A percentile compares a stretch with the other conserved stretches of the same genome.
phyloP scores from a whole-genome alignment of 768 basidiomycete genomes.

The Suillus paluster region DNA sequence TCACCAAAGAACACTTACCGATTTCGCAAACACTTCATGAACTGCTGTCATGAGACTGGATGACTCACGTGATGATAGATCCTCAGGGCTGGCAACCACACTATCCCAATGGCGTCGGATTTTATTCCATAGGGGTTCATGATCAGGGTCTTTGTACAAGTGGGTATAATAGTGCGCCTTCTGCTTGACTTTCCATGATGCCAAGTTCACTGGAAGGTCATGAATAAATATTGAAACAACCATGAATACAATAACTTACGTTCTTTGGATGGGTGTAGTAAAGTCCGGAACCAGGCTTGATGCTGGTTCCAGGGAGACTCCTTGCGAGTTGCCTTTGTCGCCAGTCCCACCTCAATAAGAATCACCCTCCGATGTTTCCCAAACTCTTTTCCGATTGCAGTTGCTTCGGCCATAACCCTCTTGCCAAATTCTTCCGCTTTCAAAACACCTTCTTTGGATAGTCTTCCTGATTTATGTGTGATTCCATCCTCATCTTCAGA shows the following conservation, averaged over 20 bases:
- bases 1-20: neutral
- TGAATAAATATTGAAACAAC: neutral
- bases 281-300: constrained; percentile 8
- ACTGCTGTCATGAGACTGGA: constrained; percentile 1
- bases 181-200: neutral
- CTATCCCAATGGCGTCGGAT: neutral
- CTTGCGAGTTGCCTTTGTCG: constrained; percentile 4
- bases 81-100: neutral
- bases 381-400: constrained; percentile 4
- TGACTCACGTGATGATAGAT: neutral
- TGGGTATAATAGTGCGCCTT: neutral
- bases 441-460: neutral
- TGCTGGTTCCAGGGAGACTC: constrained; percentile 9
- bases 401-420: neutral
- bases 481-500: neutral
- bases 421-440: neutral
- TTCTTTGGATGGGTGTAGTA: neutral
- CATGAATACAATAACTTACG: neutral
- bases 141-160: neutral
- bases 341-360: constrained; percentile 3
- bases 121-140: neutral
- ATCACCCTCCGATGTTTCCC: constrained; percentile 2
- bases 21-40: neutral
- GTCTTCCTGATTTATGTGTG: constrained; percentile 1
- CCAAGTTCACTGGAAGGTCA: neutral